These are phyloP conservation scores for Neurospora sp. DNA, from an alignment of 495 filamentous ascomycete genomes.

Conservation along the genomic window DNA sequence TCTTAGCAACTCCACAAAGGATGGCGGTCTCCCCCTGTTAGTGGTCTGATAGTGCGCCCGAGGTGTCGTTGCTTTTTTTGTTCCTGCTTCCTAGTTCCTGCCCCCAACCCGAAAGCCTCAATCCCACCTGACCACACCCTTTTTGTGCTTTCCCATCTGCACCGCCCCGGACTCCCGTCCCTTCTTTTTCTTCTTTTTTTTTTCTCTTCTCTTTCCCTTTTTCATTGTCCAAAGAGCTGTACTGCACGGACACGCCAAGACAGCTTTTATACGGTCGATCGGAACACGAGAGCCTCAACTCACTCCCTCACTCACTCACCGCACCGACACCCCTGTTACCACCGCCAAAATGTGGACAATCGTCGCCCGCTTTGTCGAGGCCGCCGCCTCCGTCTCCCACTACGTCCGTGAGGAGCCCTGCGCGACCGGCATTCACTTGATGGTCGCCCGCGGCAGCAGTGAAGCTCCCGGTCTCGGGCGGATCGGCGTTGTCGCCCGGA, in stretches of 20 bases:
- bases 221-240: not conserved
- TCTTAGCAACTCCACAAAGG: not conserved
- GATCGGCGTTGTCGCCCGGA: constrained; percentile 8
- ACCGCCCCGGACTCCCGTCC: not conserved
- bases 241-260: not conserved
- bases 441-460: constrained; percentile 10
- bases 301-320: not conserved
- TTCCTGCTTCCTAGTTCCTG: not conserved
- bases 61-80: not conserved
- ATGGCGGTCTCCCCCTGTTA: not conserved
- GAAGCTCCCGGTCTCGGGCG: constrained; percentile 4
- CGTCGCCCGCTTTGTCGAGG: not conserved
- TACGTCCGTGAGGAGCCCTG: constrained; percentile 2
- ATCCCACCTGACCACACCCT: not conserved
- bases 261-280: not conserved
- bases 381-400: not conserved
- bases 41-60: not conserved
- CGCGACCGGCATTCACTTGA: constrained; percentile 6
- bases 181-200: not conserved
- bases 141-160: not conserved
- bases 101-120: not conserved
- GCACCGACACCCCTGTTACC: not conserved
- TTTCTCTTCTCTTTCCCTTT: not conserved
- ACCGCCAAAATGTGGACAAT: not conserved
- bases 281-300: not conserved